Percentiles rank a stretch among this genome's conserved stretches.
phyloP scores from a whole-genome alignment of 768 basidiomycete genomes.

The Gelatoporia subvermispora region DNA sequence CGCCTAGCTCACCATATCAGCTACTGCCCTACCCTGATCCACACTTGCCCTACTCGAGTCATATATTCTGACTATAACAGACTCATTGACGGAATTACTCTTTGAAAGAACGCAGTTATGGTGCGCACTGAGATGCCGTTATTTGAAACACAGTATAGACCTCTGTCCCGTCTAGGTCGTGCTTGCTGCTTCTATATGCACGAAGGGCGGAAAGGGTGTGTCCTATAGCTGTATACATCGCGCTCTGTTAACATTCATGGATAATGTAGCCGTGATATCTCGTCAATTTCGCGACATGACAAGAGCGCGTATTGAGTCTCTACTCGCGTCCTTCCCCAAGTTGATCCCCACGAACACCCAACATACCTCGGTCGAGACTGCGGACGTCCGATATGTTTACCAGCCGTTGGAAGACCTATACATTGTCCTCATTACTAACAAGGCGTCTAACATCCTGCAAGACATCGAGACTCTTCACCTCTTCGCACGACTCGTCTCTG shows the following conservation, averaged over 20 bases:
- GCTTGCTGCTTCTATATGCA: constrained; percentile 91
- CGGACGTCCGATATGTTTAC: constrained; percentile 95
- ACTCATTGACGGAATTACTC: no score
- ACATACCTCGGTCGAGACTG: constrained; percentile 93
- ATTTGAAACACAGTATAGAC: no score
- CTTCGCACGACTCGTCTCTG: constrained; percentile 89
- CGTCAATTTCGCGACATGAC: constrained; percentile 95
- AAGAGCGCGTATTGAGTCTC: constrained; percentile 87
- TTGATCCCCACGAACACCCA: constrained; percentile 92
- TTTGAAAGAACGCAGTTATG: no score
- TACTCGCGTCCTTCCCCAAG: constrained; percentile 95
- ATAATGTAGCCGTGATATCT: constrained; percentile 76
- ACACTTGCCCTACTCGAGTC: no score
- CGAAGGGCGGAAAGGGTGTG: constrained; percentile 88
- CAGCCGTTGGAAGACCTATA: constrained; percentile 96
- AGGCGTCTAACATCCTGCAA: constrained; percentile 97
- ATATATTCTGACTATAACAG: no score
- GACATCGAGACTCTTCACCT: constrained; percentile 96
- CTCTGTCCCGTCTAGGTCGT: constrained; percentile 57
- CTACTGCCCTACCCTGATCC: no score
- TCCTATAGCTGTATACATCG: constrained; percentile 4
- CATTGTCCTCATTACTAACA: constrained; percentile 96
- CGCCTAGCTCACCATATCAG: no score
- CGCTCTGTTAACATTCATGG: neutral
- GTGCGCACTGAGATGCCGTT: no score